Evolutionary conservation across 208 protist species (phyloP), one percentile per base, ranked within the genome.

Genomic region (Acanthamoeba castellanii): DNA sequence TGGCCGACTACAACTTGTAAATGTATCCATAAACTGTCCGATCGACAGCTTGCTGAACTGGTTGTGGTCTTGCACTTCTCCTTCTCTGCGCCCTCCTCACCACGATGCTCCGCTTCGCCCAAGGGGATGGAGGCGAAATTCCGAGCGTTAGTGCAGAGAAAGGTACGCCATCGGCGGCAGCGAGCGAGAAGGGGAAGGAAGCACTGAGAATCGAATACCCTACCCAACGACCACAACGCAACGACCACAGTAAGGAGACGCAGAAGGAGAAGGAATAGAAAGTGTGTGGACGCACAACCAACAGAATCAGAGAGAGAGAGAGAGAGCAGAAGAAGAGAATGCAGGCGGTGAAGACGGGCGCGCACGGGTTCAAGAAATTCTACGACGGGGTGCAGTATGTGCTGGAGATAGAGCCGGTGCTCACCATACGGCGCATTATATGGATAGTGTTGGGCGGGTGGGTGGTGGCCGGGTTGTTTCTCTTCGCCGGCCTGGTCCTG

Each of bases 371-470:
- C 42, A 84, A 22, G 25, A 84, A 84, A 37, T 34, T 84, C 22
- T 84, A 84, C 76, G 42, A 55, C 30, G 85, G 22, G 20, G 61
- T 91, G n/a, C 34, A 64, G 61, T 42, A 59, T 27, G 52, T 91
- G 57, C 85, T 91, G 30, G 85, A 91, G 57, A 45, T 72, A n/a
- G 85, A 91, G 85, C 85, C 85, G 9, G 20, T 91, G 5, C 61
- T 91, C 57, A 91, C 85, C 52, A 91, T 91, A 4, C 30, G 85
- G 13, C 52, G 85, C 52, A 72, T 91, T 22, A 72, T 91, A 8
- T 91, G 85, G 85, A 50, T 59, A 6, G 61, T 91, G 6, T 34
- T 72, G 32, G 85, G 85, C 22, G 85, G 85, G 4, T 91, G 47
- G 47, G 37, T 91, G 30, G 61, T 91, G 20, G 47, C 57, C 3